Conservation (phyloP, 1,139 yeast species). For the Yamadazyma sp. region DNA sequence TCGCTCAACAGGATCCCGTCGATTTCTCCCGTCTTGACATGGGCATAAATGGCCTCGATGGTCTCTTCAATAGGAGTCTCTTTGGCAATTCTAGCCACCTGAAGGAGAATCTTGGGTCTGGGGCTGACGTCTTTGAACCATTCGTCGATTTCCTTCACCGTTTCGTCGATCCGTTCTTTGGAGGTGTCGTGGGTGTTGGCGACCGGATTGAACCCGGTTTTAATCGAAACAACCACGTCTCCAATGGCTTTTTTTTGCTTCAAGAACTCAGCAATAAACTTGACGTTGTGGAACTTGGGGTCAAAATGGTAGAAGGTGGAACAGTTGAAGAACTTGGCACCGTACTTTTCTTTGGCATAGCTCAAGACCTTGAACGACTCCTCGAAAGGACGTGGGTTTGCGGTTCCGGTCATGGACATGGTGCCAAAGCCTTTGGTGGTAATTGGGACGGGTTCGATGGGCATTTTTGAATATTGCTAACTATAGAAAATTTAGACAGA, state of each 20-base stretch:
- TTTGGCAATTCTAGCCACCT: conserved; percentile 65
- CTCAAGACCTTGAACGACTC: conserved; percentile 48
- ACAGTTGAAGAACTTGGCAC: conserved; percentile 60
- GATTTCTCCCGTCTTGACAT: conserved; percentile 53
- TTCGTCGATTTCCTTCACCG: conserved; percentile 49
- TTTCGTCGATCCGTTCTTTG: conserved; percentile 42
- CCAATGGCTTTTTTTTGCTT: conserved; percentile 16
- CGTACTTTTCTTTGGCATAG: conserved; percentile 40
- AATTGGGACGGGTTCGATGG: conserved; percentile 15
- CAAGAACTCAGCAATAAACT: conserved; percentile 6
- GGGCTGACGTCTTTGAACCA: conserved; percentile 32
- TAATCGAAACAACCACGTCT: conserved; percentile 56
- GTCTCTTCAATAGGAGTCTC: conserved; percentile 48
- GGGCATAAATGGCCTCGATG: conserved; percentile 47
- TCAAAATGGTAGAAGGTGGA: conserved; percentile 75
- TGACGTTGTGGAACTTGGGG: conserved; percentile 6
- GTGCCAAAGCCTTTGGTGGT: conserved; percentile 51
- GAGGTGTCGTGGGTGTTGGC: conserved; percentile 46
- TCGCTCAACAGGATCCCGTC: conserved; percentile 73
- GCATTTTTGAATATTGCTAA: no score
- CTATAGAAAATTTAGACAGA: no score
- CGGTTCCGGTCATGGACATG: conserved; percentile 52
- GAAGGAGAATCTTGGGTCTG: conserved; percentile 54
- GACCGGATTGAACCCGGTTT: conserved; percentile 26
- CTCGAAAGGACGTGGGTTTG: conserved; percentile 43